A percentile compares a stretch with the other conserved stretches of the same genome.
phyloP scores from a whole-genome alignment of 805 yeast species.

The Wickerhamiella hasegawae region DNA sequence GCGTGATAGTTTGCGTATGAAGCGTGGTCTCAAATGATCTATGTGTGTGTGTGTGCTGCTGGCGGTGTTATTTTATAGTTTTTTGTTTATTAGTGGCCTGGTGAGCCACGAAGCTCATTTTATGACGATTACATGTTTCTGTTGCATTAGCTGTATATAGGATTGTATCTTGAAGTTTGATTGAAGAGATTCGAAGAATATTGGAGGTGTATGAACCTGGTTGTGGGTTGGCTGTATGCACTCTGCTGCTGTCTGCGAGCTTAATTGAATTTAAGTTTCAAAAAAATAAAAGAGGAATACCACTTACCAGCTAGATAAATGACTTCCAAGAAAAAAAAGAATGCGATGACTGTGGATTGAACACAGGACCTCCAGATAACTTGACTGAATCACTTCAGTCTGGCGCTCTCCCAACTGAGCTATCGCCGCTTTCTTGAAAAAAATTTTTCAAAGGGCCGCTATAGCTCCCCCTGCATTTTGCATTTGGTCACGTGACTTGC shows the following conservation, averaged over 20 bases:
- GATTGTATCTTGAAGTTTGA: too few relatives aligned
- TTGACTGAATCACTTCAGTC: conserved; percentile 24
- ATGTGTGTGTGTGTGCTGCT: neutral
- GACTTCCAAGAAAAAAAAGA: too few relatives aligned
- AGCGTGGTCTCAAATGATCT: conserved; percentile 21
- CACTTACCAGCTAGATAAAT: too few relatives aligned
- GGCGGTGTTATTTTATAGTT: neutral
- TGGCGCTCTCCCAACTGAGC: conserved; percentile 36
- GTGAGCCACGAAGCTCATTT: neutral
- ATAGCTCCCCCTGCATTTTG: too few relatives aligned
- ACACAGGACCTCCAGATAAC: conserved; percentile 64
- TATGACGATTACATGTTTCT: neutral
- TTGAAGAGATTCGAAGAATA: too few relatives aligned
- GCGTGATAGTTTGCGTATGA: conserved; percentile 35
- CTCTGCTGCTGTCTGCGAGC: neutral
- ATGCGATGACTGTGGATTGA: conserved; percentile 47
- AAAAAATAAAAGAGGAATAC: neutral
- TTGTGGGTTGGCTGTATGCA: neutral
- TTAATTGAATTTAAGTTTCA: too few relatives aligned
- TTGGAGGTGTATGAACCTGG: neutral
- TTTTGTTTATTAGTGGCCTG: neutral
- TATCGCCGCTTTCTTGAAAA: conserved; percentile 28
- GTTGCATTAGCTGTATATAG: too few relatives aligned
- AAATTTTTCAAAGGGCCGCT: too few relatives aligned
- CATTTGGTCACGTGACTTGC: neutral